Evolutionary conservation across 495 filamentous ascomycete genomes (phyloP).

Genomic region (Penicillium diatomitis): DNA sequence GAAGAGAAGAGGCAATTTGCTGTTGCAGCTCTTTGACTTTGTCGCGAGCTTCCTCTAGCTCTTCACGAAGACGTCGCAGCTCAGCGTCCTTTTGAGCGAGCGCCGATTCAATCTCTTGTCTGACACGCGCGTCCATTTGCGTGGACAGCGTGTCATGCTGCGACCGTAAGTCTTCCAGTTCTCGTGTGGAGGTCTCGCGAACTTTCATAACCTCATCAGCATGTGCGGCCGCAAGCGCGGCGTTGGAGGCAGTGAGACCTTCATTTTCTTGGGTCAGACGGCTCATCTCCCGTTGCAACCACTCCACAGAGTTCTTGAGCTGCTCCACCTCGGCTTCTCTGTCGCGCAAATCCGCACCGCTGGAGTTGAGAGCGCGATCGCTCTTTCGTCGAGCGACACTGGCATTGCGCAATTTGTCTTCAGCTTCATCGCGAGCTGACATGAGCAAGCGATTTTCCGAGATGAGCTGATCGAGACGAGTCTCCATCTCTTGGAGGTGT

Average conservation of each 20-base stretch:
- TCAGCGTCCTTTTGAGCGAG: conserved; percentile 69
- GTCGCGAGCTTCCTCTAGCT: conserved; percentile 68
- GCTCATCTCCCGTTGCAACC: conserved; percentile 67
- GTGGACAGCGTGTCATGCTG: conserved; percentile 49
- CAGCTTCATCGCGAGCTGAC: conserved; percentile 60
- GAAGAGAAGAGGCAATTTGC: conserved; percentile 63
- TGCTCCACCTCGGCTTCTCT: conserved; percentile 72
- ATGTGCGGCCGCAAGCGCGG: conserved; percentile 53
- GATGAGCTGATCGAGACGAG: conserved; percentile 65
- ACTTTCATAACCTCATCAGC: conserved; percentile 52
- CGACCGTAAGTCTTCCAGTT: conserved; percentile 53
- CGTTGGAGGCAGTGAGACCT: conserved; percentile 60
- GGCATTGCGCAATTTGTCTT: conserved; percentile 52
- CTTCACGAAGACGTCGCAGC: conserved; percentile 62
- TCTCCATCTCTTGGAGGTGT: conserved; percentile 70
- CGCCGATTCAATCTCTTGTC: conserved; percentile 49
- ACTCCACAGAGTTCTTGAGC: conserved; percentile 64
- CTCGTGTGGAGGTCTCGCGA: conserved; percentile 43
- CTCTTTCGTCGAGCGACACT: conserved; percentile 42
- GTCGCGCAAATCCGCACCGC: conserved; percentile 46
- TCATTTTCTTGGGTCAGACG: conserved; percentile 69
- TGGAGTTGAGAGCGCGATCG: conserved; percentile 45
- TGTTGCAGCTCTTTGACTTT: conserved; percentile 74
- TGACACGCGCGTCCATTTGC: conserved; percentile 56
- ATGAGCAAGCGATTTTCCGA: conserved; percentile 71